Evolutionary conservation across 192 early-diverging fungal genomes (phyloP), one percentile per base, ranked within the genome.

Genomic region (Cetraspora pellucida): DNA sequence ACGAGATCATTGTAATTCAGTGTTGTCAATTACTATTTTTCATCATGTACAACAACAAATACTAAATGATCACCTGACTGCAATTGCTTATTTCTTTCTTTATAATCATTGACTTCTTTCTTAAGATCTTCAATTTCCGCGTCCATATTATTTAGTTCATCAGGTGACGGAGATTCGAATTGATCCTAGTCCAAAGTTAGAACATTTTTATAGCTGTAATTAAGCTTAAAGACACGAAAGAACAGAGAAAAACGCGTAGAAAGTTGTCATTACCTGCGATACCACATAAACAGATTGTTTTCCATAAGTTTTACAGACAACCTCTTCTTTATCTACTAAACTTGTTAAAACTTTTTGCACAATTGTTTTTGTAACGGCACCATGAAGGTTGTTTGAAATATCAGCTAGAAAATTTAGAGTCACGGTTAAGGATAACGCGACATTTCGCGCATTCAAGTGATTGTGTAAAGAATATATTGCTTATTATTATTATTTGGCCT

Each of bases 121-220:
- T 93, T 89, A 13, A 94, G 77, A 2, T 66, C 31, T 2, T 83
- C 80, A 28, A 92, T 86, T 75, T 87, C 72, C 5, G 77, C 59
- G 28, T 86, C 87, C 81, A 94, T 84, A 43, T 89, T 83, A 10
- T 80, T 77, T 72, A 86, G 58, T 60, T 86, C 82, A n/a, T 83
- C 79, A 3, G 69, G 73, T 0, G 81, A 79, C 2, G 82, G 65
- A 7, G 79, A 71, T 10, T 86, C 82, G 23, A 83, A 80, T 45
- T 81, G 82, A 50, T 85, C 81, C 81, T 85, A 23, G 44, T 31
- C 13, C 11, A 43, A 50, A 21, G 65, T 27, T 28, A 27, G 14
- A 14, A 59, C 54, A 9, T 68, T 57, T 14, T 64, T 13, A 23
- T 9, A 19, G 44, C 25, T 23, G 16, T 30, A 25, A 54, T 16